Evolutionary conservation across 2,329 filamentous ascomycete genomes (phyloP), one percentile per base, ranked within the genome.

Genomic region (Hirsutella thompsonii): DNA sequence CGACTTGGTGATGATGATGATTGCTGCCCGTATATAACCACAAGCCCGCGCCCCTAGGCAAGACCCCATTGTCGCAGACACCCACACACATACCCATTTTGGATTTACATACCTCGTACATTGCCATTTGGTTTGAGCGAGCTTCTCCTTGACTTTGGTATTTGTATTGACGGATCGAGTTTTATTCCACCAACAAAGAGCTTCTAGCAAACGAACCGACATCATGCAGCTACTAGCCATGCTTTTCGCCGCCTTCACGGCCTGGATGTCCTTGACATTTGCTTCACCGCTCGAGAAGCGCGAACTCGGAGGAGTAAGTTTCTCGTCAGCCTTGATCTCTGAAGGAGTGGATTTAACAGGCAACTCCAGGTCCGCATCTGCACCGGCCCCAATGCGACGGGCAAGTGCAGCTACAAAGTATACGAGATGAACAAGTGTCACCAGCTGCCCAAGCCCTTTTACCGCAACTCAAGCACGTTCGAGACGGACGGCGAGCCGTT

Each of bases 401-500:
- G 68, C 28, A 47, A 50, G 9, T 75, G 70, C 57, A 48, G 53
- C 37, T 57, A 72, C 49, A 44, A 56, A 19, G 60, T 64, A 36
- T 70, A 68, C 52, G 38, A 60, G 11, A 50, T 74, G 36, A 40
- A 61, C 4, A 57, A 56, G 36, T 75, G 71, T 56, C 55, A 68
- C 53, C 57, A 72, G 53, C 57, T 74, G 40, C 51, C 58, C 2
- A 44, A 49, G 8, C 59, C 58, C n/a, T 67, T 63, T 43, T 52
- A 52, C 46, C 46, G 54, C 33, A 69, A 71, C 53, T 57, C 60
- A 26, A 58, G 52, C 40, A 74, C 71, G 0, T 74, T 75, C 49
- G 67, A 67, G 2, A 67, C 67, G 8, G 69, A 74, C 44, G 67
- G 61, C 30, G 69, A 69, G 36, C 48, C 48, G 32, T 73, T 74